Base-by-base conservation (phyloP, 768 basidiomycete species). In the Agrocybe praecox region DNA sequence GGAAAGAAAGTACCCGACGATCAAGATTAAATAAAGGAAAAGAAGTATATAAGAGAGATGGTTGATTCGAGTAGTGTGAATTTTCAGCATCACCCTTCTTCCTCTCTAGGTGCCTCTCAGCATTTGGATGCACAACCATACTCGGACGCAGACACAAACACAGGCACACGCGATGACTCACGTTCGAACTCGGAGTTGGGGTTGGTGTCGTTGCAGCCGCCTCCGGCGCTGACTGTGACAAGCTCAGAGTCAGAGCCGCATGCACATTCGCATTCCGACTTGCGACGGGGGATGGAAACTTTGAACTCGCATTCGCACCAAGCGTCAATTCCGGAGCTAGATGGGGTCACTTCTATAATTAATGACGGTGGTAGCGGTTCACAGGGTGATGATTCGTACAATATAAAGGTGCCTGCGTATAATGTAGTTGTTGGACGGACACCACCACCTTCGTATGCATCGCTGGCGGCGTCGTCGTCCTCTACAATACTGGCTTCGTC, bases 361-460 rank as follows among this genome's bases (percentile, higher is more conserved):
- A 40, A 15, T 40, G 36, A 40, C 14, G 36, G 36, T 40, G 36
- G 4, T 40, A n/a, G 36, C 14, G n/a, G 14, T 40, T 40, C 36
- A 40, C 36, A 40, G 36, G 36, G 36, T 40, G 36, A 34, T 34
- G 33, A 40, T 15, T n/a, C 12, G 36, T 40, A 22, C n/a, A n/a
- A n/a, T 53, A 53, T 46, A 53, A 53, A 46, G 43, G 45, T 29
- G 43, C 40, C 46, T 49, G 40, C 47, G 33, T 23, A 49, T 44
- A 23, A 19, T 18, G 36, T 42, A 33, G 45, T 49, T 43, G 48
- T 51, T 17, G 50, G 49, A 22, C 56, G 36, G 23, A 58, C 62
- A 52, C 62, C 62, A 42, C 62, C 62, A 12, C 62, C 62, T 42
- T 49, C 62, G 19, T 64, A 64, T 50, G 54, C 57, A 17, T 47